Conservation (phyloP, 2,329 filamentous ascomycete genomes). For the Colletotrichum coccodes region DNA sequence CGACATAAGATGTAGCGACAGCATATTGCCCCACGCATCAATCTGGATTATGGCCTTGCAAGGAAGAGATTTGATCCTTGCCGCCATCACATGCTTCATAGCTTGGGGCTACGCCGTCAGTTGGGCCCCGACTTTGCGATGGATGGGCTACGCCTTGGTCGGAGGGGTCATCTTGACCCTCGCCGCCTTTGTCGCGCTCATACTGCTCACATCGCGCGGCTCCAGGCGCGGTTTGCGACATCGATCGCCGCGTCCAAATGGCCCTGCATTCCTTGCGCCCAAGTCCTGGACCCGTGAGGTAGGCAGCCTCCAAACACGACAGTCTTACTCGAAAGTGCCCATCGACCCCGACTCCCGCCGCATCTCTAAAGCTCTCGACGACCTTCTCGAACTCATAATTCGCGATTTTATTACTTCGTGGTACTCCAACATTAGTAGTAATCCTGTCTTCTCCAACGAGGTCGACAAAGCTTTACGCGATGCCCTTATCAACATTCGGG, state of each 20-base stretch:
- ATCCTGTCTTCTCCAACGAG: conserved; percentile 83
- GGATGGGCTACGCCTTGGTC: conserved; percentile 85
- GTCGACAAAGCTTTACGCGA: conserved; percentile 83
- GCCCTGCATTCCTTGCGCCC: conserved; percentile 69
- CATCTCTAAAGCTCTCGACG: conserved; percentile 83
- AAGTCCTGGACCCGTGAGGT: conserved; percentile 77
- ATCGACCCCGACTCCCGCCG: conserved; percentile 81
- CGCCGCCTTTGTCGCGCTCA: conserved; percentile 64
- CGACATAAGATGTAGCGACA: conserved; percentile 29
- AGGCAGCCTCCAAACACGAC: conserved; percentile 70
- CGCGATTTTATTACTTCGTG: conserved; percentile 89
- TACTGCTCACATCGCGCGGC: conserved; percentile 71
- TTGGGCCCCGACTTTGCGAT: conserved; percentile 86
- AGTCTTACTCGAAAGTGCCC: conserved; percentile 73
- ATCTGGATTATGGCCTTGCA: conserved; percentile 72
- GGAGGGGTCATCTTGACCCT: conserved; percentile 70
- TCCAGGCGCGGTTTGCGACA: conserved; percentile 50
- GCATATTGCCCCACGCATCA: background rate
- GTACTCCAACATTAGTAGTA: conserved; percentile 88
- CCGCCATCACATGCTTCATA: conserved; percentile 77
- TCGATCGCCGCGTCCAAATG: conserved; percentile 52
- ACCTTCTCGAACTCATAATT: conserved; percentile 78
- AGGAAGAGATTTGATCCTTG: conserved; percentile 77
- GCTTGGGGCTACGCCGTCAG: conserved; percentile 88
- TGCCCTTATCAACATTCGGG: conserved; percentile 76